Percentiles rank a stretch among this genome's conserved stretches.
phyloP scores from a whole-genome alignment of 148 eudicot genomes.

The Spergularia marina region DNA sequence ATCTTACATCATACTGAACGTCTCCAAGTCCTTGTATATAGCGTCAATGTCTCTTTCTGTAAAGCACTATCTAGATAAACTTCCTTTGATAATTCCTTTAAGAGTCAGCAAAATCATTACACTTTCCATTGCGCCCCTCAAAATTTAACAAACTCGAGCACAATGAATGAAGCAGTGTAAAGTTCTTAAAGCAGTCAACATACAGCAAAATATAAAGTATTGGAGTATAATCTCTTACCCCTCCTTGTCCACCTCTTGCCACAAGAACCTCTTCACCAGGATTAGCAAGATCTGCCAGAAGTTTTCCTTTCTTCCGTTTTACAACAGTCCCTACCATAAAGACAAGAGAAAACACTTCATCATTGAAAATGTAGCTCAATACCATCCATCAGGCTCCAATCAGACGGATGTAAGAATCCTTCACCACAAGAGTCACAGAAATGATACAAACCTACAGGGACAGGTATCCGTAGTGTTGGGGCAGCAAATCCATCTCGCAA shows the following conservation, averaged over 20 bases:
- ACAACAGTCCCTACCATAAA: conserved; percentile 79
- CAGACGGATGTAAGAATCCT: neutral
- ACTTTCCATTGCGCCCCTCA: neutral
- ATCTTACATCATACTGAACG: too few species aligned
- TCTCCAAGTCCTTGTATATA: too few species aligned
- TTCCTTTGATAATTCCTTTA: neutral
- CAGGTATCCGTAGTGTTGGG: conserved; percentile 80
- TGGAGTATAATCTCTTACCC: conserved; percentile 51
- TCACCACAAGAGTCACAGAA: neutral
- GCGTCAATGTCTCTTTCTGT: too few species aligned
- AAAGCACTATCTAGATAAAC: neutral
- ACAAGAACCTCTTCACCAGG: conserved; percentile 90
- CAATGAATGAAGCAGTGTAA: neutral
- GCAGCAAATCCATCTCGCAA: conserved; percentile 65
- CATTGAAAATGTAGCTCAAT: neutral
- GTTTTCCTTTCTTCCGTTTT: conserved; percentile 79
- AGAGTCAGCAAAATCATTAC: neutral
- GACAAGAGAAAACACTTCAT: neutral
- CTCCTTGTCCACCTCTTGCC: conserved; percentile 99
- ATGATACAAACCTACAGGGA: conserved; percentile 73
- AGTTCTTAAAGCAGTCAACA: neutral
- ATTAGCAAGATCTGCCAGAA: conserved; percentile 82
- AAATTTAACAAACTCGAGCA: neutral
- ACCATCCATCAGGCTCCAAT: neutral
- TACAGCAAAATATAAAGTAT: neutral